Evolutionary conservation across 108 stramenopile species (phyloP), one percentile per base, ranked within the genome.

Genomic region (Aurantiochytrium sp.): DNA sequence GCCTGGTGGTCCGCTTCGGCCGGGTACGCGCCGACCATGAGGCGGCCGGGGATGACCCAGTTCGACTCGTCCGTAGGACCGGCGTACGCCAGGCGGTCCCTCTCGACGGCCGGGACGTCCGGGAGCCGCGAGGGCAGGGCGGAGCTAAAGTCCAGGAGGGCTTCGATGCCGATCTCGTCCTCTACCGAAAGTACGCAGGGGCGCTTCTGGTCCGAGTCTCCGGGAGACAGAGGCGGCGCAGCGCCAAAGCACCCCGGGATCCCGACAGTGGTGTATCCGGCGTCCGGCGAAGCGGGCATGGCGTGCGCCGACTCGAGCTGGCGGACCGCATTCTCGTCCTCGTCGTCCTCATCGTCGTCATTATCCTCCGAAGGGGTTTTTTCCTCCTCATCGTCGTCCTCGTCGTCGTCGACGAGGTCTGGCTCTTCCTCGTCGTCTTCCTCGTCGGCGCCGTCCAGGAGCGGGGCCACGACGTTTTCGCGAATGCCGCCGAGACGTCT

Each of bases 21-120:
- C 2, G 90, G 90, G 45, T 89, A 90, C 22, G 90, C 90, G 55
- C 90, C 90, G 42, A 86, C 55, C 39, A 90, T 36, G 12, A 90
- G 55, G 31, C 81, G 85, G 30, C 87, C 88, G 17, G 86, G 89
- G 3, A 90, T 12, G 6, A 90, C 90, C 90, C 90, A 90, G 54
- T 89, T 90, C 32, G 36, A 68, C 69, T 81, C 73, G 4, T 81
- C 73, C n/a, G 73, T 48, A 1, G 73, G 73, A 42, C 73, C 73
- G 12, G 45, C 73, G 24, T 81, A 81, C 2, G 45, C n/a, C 24
- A 12, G 6, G 73, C 73, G 73, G 24, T 48, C 39, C 10, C 73
- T 12, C 42, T 48, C 30, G 24, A 81, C 73, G 27, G 42, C n/a
- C 6, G 36, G 12, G 12, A 81, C 39, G 8, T 41, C 39, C 36